phyloP scores from a whole-genome alignment of 2,329 filamentous ascomycete genomes.

The Neobulgaria alba region DNA sequence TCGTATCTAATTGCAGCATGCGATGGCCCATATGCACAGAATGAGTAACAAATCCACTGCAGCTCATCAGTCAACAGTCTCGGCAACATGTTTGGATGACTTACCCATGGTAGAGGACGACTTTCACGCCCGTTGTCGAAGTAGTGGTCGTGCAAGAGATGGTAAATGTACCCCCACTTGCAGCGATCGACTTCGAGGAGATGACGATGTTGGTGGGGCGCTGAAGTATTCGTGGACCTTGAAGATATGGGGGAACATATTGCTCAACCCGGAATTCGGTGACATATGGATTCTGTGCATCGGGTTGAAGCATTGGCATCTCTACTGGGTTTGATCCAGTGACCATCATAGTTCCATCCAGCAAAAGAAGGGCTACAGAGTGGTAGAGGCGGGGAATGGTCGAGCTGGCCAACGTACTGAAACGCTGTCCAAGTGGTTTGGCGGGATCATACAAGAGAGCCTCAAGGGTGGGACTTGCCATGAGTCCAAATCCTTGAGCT shows the following conservation, averaged over 20 bases:
- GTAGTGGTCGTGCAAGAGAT: constrained; percentile 38
- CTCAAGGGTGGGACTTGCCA: constrained; percentile 42
- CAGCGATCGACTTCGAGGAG: constrained; percentile 34
- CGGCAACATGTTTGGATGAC: too few relatives aligned
- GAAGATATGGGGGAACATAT: constrained; percentile 52
- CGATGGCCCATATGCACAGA: constrained; percentile 53
- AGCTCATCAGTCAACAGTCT: background rate
- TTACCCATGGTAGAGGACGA: constrained; percentile 44
- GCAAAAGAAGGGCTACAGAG: constrained; percentile 48
- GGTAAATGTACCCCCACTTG: constrained; percentile 36
- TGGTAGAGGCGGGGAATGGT: constrained; percentile 48
- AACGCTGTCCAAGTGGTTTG: constrained; percentile 42
- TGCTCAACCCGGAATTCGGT: constrained; percentile 56
- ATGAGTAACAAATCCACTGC: constrained; percentile 48
- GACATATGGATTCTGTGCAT: constrained; percentile 38
- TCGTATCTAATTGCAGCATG: constrained; percentile 43
- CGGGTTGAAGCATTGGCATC: constrained; percentile 41
- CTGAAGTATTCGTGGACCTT: constrained; percentile 38
- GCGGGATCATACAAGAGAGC: constrained; percentile 49
- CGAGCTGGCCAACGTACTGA: constrained; percentile 34
- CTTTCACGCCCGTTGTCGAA: constrained; percentile 36
- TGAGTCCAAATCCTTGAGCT: constrained; percentile 51
- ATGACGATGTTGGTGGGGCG: constrained; percentile 41
- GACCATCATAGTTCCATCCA: constrained; percentile 51
- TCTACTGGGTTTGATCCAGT: constrained; percentile 53